Evolutionary conservation across 2,329 filamentous ascomycete genomes (phyloP), one percentile per base, ranked within the genome.

Genomic region (Blastomyces emzantsi): DNA sequence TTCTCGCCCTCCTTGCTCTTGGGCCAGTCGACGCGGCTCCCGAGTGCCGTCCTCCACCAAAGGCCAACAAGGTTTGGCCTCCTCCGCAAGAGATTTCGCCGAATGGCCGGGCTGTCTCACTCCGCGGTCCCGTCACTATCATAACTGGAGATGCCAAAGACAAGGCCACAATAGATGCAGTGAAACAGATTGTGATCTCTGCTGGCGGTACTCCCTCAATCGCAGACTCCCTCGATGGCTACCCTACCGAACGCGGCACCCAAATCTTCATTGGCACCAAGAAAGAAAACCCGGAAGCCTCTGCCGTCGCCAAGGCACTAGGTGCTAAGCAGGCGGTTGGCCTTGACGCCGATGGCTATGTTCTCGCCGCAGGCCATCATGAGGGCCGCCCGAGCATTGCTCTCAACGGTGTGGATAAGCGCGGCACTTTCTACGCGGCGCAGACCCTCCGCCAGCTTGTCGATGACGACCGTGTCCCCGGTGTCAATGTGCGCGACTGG

Each of bases 401-500:
- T 19, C 66, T 69, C 62, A 69, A 69, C 52, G 67, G 67, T 13
- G 65, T 67, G 3, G 67, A 69, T 60, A 60, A 61, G 49, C 67
- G 67, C 28, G 67, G 67, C 33, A 66, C 65, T 45, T 69, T 66
- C 62, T 69, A 69, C 47, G 67, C 67, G 33, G 49, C 67, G 5
- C 67, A 69, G 63, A 69, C 66, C 17, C 66, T 67, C 51, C 66
- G 66, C 43, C 66, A 68, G 51, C 64, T 68, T 28, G 56, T 64
- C 33, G 54, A 59, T 36, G 58, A 63, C 2, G 47, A 61, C 41
- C 39, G 63, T 61, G 57, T 68, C 22, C 64, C 66, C 3, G 66
- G 64, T 30, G 30, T 69, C 15, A 62, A 64, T 19, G 60, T 69
- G n/a, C 67, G 67, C 19, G 68, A 70, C 30, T 68, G 68, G 68